Conservation (phyloP, 495 filamentous ascomycete species). For the Viridothelium virens region DNA sequence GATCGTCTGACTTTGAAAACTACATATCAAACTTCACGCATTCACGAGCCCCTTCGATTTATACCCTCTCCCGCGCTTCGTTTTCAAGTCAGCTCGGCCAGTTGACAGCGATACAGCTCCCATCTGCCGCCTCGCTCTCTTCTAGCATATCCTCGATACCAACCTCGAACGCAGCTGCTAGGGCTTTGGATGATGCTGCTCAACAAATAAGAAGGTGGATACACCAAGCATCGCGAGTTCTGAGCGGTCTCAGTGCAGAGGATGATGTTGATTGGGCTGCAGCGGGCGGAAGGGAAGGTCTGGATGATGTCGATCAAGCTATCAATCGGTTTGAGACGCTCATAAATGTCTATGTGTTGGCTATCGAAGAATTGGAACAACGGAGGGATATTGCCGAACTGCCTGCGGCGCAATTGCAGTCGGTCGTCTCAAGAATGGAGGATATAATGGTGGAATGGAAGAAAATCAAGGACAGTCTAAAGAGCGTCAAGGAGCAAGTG, state of each 20-base stretch:
- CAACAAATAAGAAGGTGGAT: conserved; percentile 92
- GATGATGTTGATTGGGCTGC: conserved; percentile 98
- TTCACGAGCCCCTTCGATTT: conserved; percentile 67
- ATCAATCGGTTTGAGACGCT: conserved; percentile 77
- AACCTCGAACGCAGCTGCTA: conserved; percentile 68
- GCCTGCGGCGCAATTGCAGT: conserved; percentile 55
- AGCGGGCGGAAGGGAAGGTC: conserved; percentile 78
- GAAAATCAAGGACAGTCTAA: conserved; percentile 64
- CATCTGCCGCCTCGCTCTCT: conserved; percentile 70
- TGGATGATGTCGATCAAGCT: conserved; percentile 81
- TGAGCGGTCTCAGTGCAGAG: conserved; percentile 77
- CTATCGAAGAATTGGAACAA: conserved; percentile 79
- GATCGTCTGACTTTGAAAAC: conserved; percentile 40
- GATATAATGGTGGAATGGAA: conserved; percentile 75
- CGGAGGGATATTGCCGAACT: conserved; percentile 69
- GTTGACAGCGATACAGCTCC: conserved; percentile 74
- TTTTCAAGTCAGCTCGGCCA: conserved; percentile 87
- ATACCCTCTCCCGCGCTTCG: conserved; percentile 78
- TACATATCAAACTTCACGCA: conserved; percentile 46
- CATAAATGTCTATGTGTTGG: conserved; percentile 79
- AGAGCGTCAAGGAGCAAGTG: conserved; percentile 76
- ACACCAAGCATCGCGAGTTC: conserved; percentile 75
- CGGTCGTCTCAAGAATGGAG: conserved; percentile 80
- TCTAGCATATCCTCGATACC: conserved; percentile 74
- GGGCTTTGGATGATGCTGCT: conserved; percentile 68